phyloP scores from a whole-genome alignment of 441 rosid species.

The Gossypium davidsonii region DNA sequence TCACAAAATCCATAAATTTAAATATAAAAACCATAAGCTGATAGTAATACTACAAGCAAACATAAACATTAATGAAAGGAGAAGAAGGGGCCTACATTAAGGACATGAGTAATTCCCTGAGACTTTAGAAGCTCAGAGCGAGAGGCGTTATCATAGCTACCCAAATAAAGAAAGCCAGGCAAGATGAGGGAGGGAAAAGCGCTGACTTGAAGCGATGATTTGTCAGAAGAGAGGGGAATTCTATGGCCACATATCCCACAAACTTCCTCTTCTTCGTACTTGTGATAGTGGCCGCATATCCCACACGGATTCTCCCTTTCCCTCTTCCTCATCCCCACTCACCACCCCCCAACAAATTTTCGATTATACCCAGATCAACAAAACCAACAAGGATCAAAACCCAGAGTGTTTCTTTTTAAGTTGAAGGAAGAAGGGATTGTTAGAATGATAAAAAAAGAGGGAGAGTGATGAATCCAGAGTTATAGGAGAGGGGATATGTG shows the following conservation, averaged over 20 bases:
- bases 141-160: constrained; percentile 95
- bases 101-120: constrained; percentile 78
- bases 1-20: not conserved
- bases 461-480: not conserved
- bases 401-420: not conserved
- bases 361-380: constrained; percentile 23
- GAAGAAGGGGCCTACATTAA: constrained; percentile 47
- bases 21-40: not conserved
- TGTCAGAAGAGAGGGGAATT: constrained; percentile 40
- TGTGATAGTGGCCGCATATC: constrained; percentile 91
- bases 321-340: constrained; percentile 73
- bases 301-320: constrained; percentile 95
- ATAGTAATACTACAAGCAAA: not conserved
- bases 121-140: constrained; percentile 86
- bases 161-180: constrained; percentile 83
- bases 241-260: constrained; percentile 92
- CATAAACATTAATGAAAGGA: not conserved
- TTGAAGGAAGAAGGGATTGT: not conserved
- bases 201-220: constrained; percentile 47
- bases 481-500: not conserved
- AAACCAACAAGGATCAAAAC: not conserved
- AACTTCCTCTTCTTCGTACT: constrained; percentile 96
- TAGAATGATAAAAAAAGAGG: not conserved
- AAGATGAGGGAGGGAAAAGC: constrained; percentile 89
- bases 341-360: not conserved